Conservation (phyloP, 495 filamentous ascomycete species). For the Xylaria intraflava region DNA sequence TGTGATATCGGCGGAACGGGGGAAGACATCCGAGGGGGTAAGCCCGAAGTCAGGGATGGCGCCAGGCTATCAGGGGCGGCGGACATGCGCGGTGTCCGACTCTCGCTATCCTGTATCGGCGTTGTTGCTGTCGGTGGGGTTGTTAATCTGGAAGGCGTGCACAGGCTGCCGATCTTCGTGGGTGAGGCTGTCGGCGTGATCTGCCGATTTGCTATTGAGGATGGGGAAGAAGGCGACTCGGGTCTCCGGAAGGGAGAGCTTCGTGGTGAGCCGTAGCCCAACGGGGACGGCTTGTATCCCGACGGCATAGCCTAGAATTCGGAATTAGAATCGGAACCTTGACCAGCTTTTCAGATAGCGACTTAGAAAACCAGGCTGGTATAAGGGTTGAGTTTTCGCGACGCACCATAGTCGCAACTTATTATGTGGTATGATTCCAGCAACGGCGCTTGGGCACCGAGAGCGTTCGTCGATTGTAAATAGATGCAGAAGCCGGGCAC, state of each 20-base stretch:
- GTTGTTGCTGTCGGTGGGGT: constrained; percentile 24
- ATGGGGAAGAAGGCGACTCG: constrained; percentile 45
- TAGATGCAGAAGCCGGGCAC: neutral
- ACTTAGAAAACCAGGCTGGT: neutral
- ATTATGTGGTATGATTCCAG: neutral
- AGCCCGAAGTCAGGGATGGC: constrained; percentile 41
- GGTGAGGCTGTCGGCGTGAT: constrained; percentile 32
- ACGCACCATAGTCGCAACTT: constrained; percentile 9
- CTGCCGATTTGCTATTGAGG: constrained; percentile 34
- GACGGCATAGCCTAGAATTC: constrained; percentile 39
- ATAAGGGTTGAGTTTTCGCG: neutral
- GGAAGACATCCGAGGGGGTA: constrained; percentile 31
- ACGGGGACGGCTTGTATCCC: constrained; percentile 64
- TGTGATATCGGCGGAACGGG: constrained; percentile 24
- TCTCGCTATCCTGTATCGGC: constrained; percentile 12
- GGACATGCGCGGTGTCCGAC: constrained; percentile 39
- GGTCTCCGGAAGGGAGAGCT: constrained; percentile 71
- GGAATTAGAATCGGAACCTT: neutral
- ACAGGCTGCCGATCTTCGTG: constrained; percentile 28
- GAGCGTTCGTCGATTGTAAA: no score
- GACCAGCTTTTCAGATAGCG: neutral
- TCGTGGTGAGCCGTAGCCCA: constrained; percentile 62
- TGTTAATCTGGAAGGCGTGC: constrained; percentile 33
- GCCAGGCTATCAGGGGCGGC: constrained; percentile 20
- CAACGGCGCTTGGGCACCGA: neutral